phyloP scores from a whole-genome alignment of 2,329 filamentous ascomycete species.

The Neodidymelliopsis sp. region DNA sequence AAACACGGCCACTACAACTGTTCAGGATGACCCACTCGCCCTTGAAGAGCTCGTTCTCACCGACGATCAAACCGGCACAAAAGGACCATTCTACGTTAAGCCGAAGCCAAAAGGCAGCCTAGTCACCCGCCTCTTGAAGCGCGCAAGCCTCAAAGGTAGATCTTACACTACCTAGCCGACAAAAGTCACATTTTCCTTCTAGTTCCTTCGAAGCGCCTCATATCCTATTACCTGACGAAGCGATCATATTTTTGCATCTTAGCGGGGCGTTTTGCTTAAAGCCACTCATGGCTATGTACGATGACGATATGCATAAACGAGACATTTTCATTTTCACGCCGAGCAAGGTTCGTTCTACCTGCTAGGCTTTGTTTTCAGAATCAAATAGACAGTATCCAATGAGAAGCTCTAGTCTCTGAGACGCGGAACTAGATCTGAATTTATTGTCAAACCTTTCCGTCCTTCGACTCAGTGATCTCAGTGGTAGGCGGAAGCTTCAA shows the following conservation, averaged over 20 bases:
- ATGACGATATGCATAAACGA: constrained; percentile 35
- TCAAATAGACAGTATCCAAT: not conserved
- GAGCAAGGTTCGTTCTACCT: constrained; percentile 1
- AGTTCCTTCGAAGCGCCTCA: constrained; percentile 3
- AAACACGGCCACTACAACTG: constrained; percentile 23
- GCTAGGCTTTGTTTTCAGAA: no score
- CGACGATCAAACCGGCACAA: constrained; percentile 56
- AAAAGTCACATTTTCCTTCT: constrained; percentile 1
- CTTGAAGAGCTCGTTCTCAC: constrained; percentile 61
- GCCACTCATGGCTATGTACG: constrained; percentile 24
- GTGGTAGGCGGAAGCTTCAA: no score
- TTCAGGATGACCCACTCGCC: constrained; percentile 61
- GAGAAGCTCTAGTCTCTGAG: constrained; percentile 1
- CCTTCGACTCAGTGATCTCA: no score
- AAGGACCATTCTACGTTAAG: constrained; percentile 56
- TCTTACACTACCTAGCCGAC: constrained; percentile 12
- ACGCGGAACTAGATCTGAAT: no score
- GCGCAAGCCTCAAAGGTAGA: constrained; percentile 44
- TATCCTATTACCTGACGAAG: constrained; percentile 5
- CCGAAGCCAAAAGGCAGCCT: constrained; percentile 44
- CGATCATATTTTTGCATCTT: constrained; percentile 29
- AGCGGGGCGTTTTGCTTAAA: constrained; percentile 34
- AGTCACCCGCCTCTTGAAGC: constrained; percentile 47
- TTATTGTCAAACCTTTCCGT: no score
- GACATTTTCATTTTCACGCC: constrained; percentile 26